Percentiles rank a stretch among this genome's conserved stretches.
Conservation (phyloP, 345 rosid species). For the Rhodamnia rubescens region DNA sequence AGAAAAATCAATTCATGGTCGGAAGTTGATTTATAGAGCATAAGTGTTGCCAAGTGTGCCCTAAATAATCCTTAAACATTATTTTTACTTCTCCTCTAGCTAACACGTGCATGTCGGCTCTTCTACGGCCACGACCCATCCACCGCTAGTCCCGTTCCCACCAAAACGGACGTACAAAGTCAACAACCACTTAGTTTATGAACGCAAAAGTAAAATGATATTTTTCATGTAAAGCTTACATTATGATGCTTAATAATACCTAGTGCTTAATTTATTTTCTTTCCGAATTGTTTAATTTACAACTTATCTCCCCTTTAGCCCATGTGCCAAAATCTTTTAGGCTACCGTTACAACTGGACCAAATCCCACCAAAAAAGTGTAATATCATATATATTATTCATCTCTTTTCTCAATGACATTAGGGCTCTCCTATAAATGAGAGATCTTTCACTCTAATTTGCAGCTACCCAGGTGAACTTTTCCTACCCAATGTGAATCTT, state of each 20-base stretch:
- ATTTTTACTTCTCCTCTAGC: no score
- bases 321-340: background rate
- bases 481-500: background rate
- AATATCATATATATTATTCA: background rate
- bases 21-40: no score
- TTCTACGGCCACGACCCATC: background rate
- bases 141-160: background rate
- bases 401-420: background rate
- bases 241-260: background rate
- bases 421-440: background rate
- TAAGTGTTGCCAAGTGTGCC: no score
- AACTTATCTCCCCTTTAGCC: background rate
- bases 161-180: background rate
- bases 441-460: background rate
- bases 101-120: background rate
- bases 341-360: background rate
- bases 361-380: background rate
- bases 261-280: background rate
- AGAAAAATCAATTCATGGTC: no score
- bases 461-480: background rate
- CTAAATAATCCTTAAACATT: no score
- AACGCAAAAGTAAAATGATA: background rate
- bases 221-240: background rate
- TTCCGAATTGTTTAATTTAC: background rate
- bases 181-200: no score